Evolutionary conservation across 345 rosid species (phyloP), one percentile per base, ranked within the genome.

Genomic region (Capsella bursapastoris): DNA sequence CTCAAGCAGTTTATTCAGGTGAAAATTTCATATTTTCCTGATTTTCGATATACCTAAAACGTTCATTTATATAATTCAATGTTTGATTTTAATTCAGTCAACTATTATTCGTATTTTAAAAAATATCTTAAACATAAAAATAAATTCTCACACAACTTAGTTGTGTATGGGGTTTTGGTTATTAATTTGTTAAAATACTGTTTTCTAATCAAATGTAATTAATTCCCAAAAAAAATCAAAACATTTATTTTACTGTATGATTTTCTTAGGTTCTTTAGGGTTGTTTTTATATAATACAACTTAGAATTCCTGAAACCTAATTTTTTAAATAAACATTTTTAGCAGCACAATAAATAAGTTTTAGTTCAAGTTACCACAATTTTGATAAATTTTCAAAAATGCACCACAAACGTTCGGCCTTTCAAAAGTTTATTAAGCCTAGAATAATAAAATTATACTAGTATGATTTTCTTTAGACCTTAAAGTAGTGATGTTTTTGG

Each of bases 1-100:
- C 43, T 81, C 41, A 82, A 66, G 47, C 75, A 84, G 31, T 66
- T 88, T 55, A 13, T 88, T 3, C 86, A 85, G 97, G 98, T 77
- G 8, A 16, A 13, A 29, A 22, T 22, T 13, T 11, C 13, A 27
- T 3, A 55, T 64, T 25, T 22, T 62, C 32, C 8, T 16, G 8
- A 6, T 16, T 41, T 40, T 50, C 4, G 0, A 11, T 28, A 43
- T 15, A 51, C 57, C 57, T 51, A 25, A 38, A 38, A 38, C 12
- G 4, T 9, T 38, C 11, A 8, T 37, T 9, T 38, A 10, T 38
- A 38, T 22, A 8, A 8, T 38, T 38, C 43, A 38, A 38, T 38
- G 43, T 38, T 38, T 12, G 11, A 38, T 2, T 38, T 38, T 38
- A 9, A 38, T 38, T 38, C 13, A 38, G 13, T 38, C 43, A 38